phyloP scores from a whole-genome alignment of 2,329 filamentous ascomycete genomes.

The Didymella arachidicola region DNA sequence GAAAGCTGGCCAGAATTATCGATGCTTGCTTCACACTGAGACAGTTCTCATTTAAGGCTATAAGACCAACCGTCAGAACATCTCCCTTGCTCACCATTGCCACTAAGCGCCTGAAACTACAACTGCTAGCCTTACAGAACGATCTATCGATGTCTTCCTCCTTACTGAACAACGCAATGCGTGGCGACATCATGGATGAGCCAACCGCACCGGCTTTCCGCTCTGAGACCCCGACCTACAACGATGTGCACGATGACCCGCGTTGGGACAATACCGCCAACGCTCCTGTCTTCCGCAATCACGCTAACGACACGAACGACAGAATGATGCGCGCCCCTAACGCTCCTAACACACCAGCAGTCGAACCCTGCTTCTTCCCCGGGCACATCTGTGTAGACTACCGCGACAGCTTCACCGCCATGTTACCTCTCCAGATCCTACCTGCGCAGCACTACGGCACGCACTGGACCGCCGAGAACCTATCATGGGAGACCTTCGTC shows the following conservation, averaged over 20 bases:
- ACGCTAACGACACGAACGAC: background rate
- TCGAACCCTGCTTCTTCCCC: background rate
- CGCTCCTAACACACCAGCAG: background rate
- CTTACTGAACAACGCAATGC: background rate
- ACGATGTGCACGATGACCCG: background rate
- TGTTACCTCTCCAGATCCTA: background rate
- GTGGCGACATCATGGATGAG: background rate
- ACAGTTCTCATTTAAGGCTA: background rate
- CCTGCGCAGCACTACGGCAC: background rate
- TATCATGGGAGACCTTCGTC: background rate
- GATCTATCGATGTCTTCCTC: background rate
- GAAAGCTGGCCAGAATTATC: background rate
- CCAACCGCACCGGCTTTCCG: background rate
- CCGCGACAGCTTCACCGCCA: background rate
- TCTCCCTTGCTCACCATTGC: background rate
- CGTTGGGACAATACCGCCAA: background rate
- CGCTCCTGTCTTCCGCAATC: background rate
- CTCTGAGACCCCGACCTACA: background rate
- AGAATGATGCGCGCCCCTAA: background rate
- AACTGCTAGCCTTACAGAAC: background rate
- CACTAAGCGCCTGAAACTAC: background rate
- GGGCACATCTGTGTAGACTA: background rate
- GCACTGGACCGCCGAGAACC: background rate
- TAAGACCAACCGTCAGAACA: background rate
- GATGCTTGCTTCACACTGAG: background rate